Evolutionary conservation across 169 alveolate genomes (phyloP), one percentile per base, ranked within the genome.

Genomic region (Besnoitia besnoiti): DNA sequence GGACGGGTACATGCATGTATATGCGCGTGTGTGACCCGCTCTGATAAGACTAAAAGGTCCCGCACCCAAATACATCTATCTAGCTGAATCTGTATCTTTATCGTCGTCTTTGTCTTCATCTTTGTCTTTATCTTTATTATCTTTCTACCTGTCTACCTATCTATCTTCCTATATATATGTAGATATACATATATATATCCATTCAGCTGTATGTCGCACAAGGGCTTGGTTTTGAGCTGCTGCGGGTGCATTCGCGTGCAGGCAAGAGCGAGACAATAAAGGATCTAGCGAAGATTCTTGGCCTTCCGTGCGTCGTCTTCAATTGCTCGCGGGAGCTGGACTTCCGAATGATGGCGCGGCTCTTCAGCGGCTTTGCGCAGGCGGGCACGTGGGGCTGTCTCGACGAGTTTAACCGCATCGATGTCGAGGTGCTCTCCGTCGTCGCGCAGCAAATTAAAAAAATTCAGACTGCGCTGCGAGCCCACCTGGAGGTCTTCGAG

Each of bases 331-430:
- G 97, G 89, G 98, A 97, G 94, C 95, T 98, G 98, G 99, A 98
- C 94, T 92, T 84, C 89, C 50, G 85, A 46, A 94, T 96, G 75
- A 97, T 98, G 99, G 99, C 99, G 75, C 98, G 98, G 93, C 97
- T 98, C 94, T 98, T 98, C 96, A 97, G 97, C 91, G 99, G 99
- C 46, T 97, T 98, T 61, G 99, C 99, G 0, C 97, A 99, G 50
- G 96, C 99, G 40, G 99, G 99, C 59, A 98, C 99, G n/a, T 98
- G 99, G 99, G 99, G 99, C 77, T 98, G 99, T 91, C 98, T 98
- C 94, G 99, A 98, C 95, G 99, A 98, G 95, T 98, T 98, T 96
- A 98, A 98, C 80, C 97, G 99, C 93, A 96, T 98, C 50, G 98
- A 97, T 85, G 98, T 99, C 55, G 99, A 98, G 96, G 99, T 98